Conservation (phyloP, 2,329 filamentous ascomycete genomes). For the Aspergillus japonicus region DNA sequence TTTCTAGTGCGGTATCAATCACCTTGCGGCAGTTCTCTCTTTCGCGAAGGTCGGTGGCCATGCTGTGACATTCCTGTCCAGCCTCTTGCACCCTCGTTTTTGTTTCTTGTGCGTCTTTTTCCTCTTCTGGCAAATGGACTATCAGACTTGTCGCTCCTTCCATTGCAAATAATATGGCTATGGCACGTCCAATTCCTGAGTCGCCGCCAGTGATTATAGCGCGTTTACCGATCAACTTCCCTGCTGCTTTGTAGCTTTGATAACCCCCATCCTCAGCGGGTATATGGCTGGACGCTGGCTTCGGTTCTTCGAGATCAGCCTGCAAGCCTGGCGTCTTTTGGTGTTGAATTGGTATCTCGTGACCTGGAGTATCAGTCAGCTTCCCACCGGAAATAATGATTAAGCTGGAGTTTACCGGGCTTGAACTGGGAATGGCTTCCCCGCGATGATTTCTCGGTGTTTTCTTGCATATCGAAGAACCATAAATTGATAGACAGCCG, state of each 20-base stretch:
- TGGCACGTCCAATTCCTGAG: conserved; percentile 73
- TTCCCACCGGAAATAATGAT: not conserved
- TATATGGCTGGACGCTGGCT: conserved; percentile 63
- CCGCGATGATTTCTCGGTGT: conserved; percentile 15
- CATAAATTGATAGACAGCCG: not conserved
- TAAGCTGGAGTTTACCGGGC: conserved; percentile 23
- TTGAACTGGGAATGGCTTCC: conserved; percentile 34
- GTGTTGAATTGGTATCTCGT: conserved; percentile 53
- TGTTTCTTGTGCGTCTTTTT: conserved; percentile 73
- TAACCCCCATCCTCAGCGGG: conserved; percentile 67
- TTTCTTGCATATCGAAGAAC: conserved; percentile 13
- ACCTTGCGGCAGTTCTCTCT: conserved; percentile 68
- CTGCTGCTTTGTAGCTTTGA: conserved; percentile 70
- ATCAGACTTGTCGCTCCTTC: conserved; percentile 75
- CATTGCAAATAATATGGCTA: conserved; percentile 75
- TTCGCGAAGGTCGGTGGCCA: conserved; percentile 64
- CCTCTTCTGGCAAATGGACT: conserved; percentile 71
- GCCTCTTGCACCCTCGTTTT: conserved; percentile 67
- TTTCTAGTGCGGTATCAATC: conserved; percentile 64
- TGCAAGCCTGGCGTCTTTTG: conserved; percentile 56
- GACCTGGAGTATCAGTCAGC: conserved; percentile 36
- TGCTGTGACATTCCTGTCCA: conserved; percentile 64
- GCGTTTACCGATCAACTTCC: conserved; percentile 72
- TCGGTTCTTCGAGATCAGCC: conserved; percentile 54
- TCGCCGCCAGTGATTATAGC: conserved; percentile 81